Evolutionary conservation across 805 yeast genomes (phyloP).

Genomic region (Tetrapisispora nanseiensis): DNA sequence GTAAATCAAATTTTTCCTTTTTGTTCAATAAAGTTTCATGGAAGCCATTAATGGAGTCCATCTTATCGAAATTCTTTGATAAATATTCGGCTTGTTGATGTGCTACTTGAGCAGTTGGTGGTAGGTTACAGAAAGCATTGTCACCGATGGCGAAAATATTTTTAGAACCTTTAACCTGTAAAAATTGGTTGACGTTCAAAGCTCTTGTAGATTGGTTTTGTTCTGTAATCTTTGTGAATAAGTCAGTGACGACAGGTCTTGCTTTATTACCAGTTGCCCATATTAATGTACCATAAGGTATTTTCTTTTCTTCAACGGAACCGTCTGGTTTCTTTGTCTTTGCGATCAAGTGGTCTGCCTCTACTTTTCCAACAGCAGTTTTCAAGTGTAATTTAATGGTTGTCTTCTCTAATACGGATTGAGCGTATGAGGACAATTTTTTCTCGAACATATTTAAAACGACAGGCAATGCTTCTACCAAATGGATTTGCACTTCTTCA

Average conservation of each 20-base stretch:
- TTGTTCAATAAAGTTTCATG: conserved; percentile 28
- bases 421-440: conserved; percentile 36
- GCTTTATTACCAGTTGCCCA: conserved; percentile 98
- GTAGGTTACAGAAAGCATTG: conserved; percentile 78
- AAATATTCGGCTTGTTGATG: conserved; percentile 84
- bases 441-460: conserved; percentile 51
- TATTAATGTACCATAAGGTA: conserved; percentile 87
- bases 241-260: conserved; percentile 58
- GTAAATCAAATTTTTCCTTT: conserved; percentile 32
- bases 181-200: conserved; percentile 64
- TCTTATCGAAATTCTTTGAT: conserved; percentile 59
- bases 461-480: conserved; percentile 85
- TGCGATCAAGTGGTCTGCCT: conserved; percentile 59
- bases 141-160: conserved; percentile 89
- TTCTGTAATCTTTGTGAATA: conserved; percentile 62
- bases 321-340: conserved; percentile 68
- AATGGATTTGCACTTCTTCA: conserved; percentile 71
- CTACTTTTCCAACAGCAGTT: conserved; percentile 85
- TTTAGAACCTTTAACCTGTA: conserved; percentile 72
- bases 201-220: conserved; percentile 84
- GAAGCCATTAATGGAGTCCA: conserved; percentile 32
- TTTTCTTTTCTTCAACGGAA: conserved; percentile 39
- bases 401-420: conserved; percentile 33
- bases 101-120: conserved; percentile 97
- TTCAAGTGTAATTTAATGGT: conserved; percentile 70